phyloP scores from a whole-genome alignment of 75 land plant genomes.

The Cunninghamia lanceolata region DNA sequence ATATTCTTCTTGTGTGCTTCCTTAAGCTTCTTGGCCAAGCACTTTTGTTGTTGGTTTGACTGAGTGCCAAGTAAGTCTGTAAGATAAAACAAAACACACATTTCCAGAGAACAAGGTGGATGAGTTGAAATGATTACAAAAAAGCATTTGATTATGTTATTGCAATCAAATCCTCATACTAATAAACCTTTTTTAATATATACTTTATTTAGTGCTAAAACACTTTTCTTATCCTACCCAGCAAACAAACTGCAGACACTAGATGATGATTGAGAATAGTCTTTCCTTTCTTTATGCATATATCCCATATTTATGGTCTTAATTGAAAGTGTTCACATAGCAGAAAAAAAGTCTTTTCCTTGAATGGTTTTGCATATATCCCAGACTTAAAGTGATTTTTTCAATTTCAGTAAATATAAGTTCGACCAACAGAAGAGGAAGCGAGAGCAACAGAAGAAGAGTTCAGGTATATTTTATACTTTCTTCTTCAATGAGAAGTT shows the following conservation, averaged over 20 bases:
- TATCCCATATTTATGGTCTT: neutral
- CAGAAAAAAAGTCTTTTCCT: neutral
- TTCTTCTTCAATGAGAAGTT: neutral
- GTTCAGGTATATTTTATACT: conserved; percentile 46
- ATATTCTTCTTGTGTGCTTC: neutral
- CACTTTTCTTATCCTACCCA: neutral
- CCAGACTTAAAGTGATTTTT: neutral
- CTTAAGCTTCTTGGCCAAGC: neutral
- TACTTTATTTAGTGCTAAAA: neutral
- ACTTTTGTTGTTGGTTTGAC: neutral
- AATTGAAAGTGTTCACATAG: neutral
- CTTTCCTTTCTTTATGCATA: neutral
- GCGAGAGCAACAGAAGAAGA: conserved; percentile 90
- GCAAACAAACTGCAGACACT: neutral
- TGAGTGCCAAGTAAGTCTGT: neutral
- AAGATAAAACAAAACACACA: neutral
- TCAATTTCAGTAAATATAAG: conserved; percentile 66
- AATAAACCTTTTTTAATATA: neutral
- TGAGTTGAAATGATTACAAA: neutral
- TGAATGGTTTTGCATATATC: neutral
- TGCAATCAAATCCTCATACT: neutral
- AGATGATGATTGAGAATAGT: neutral
- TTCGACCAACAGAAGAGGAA: conserved; percentile 92
- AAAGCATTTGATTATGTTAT: neutral
- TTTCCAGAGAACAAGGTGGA: neutral